Evolutionary conservation across 257 asterid species (phyloP), one percentile per base, ranked within the genome.

Genomic region (Gynochthodes officinalis): DNA sequence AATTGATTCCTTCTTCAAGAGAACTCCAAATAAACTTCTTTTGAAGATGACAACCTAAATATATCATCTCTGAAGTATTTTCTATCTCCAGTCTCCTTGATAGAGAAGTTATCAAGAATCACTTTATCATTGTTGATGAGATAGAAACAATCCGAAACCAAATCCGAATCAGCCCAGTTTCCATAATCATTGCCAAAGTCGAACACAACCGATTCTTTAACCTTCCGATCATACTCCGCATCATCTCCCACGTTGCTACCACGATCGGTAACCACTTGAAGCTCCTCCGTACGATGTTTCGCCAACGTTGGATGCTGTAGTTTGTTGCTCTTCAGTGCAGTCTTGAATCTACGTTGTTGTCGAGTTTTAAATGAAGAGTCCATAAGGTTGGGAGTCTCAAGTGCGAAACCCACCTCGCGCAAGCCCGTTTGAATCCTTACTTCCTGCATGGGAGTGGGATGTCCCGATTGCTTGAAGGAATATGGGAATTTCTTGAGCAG

Each of bases 171-270:
- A 8, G 32, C 60, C 50, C 49, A 33, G 15, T 73, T 66, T 11
- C 64, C 43, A 25, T 63, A 63, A 10, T 19, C 50, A 50, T 64
- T 54, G 7, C 77, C 77, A 33, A 63, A 73, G 28, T 62, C 19
- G 62, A 73, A 73, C 2, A 19, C 15, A 40, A 73, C 25, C 6
- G 39, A 13, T 3, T 72, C 49, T 48, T 6, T 23, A 16, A 32
- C 55, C 58, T 53, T 53, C 11, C 62, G 62, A 57, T 25, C 62
- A 4, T 28, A 25, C 11, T 57, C 62, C 10, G 9, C 37, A 27
- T 57, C 37, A 57, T 57, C 62, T n/a, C n/a, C n/a, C n/a, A n/a
- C n/a, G n/a, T n/a, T n/a, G n/a, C n/a, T n/a, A n/a, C n/a, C n/a
- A n/a, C n/a, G n/a, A n/a, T n/a, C n/a, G n/a, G n/a, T n/a, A n/a